Conservation (phyloP, 495 filamentous ascomycete genomes). For the Neurospora tetrasperma region DNA sequence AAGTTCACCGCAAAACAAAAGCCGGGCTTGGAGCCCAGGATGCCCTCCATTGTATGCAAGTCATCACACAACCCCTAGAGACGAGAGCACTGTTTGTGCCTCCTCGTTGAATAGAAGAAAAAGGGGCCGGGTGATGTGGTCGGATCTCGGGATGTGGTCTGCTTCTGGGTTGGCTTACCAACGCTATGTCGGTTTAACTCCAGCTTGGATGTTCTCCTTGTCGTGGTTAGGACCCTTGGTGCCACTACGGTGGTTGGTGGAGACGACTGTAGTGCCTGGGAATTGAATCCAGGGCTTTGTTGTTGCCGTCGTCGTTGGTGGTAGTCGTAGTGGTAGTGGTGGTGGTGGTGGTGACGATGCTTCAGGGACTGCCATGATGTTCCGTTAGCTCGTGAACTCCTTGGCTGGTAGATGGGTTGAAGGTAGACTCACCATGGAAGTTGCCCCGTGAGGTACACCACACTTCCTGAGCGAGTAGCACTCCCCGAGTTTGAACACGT, state of each 20-base stretch:
- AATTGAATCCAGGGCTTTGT: background rate
- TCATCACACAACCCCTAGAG: background rate
- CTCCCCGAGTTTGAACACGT: background rate
- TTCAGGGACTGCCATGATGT: background rate
- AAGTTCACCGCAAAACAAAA: too few relatives aligned
- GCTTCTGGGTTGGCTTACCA: background rate
- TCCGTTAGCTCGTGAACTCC: background rate
- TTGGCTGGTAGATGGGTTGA: background rate
- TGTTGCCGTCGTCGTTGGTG: background rate
- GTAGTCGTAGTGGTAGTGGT: background rate
- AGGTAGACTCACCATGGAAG: background rate
- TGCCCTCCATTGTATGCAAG: background rate
- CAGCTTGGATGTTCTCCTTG: background rate
- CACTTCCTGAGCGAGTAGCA: background rate
- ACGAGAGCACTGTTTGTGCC: background rate
- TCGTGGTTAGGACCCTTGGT: background rate
- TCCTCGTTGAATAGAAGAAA: background rate
- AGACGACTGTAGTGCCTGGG: background rate
- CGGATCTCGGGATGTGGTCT: background rate
- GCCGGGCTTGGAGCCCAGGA: too few relatives aligned
- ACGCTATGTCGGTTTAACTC: background rate
- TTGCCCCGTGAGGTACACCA: background rate
- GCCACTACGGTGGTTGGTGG: background rate
- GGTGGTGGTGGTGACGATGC: background rate
- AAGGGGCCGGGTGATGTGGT: background rate